A percentile compares a stretch with the other conserved stretches of the same genome.
phyloP scores from a whole-genome alignment of 2,329 filamentous ascomycete species.

The Tolypocladium tropicale region DNA sequence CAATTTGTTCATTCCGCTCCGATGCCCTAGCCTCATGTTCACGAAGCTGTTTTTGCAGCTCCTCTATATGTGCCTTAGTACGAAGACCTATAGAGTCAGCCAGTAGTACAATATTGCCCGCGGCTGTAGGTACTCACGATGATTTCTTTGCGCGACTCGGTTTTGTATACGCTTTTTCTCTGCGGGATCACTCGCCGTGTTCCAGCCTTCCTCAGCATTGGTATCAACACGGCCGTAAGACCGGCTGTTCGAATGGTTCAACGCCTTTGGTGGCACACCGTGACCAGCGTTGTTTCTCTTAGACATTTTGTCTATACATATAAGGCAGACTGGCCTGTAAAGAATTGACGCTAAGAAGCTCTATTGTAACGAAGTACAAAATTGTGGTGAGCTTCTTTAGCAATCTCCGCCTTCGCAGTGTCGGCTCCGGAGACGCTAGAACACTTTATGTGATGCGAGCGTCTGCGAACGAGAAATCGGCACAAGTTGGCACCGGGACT shows the following conservation, averaged over 20 bases:
- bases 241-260: background rate
- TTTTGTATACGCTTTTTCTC: background rate
- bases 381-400: background rate
- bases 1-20: background rate
- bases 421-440: background rate
- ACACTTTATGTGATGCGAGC: background rate
- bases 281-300: background rate
- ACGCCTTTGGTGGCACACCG: background rate
- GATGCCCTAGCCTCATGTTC: background rate
- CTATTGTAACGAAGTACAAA: background rate
- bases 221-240: background rate
- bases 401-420: background rate
- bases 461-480: background rate
- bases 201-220: background rate
- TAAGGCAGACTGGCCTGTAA: background rate
- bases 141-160: background rate
- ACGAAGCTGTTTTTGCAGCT: background rate
- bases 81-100: background rate
- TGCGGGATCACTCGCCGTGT: background rate
- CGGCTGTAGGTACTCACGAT: background rate
- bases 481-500: background rate
- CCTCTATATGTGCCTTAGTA: background rate
- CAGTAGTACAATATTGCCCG: background rate
- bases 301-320: background rate
- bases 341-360: background rate